phyloP scores from a whole-genome alignment of 179 eudicot genomes.

The Dionaea muscipula region DNA sequence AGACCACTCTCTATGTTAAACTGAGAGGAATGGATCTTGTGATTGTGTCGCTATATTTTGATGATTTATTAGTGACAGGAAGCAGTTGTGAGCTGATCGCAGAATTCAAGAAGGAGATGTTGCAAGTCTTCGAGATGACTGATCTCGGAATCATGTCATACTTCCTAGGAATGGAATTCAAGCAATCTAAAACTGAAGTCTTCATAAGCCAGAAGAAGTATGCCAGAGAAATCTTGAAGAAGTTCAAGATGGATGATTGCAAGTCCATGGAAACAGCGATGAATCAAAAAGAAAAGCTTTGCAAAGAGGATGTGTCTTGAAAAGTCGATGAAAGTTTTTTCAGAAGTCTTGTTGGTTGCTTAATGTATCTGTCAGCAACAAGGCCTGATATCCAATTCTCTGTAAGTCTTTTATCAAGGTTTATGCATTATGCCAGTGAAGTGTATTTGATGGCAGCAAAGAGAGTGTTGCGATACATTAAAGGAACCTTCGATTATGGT shows the following conservation, averaged over 20 bases:
- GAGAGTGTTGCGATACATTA: too few species aligned
- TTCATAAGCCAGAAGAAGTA: neutral
- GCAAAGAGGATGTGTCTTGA: neutral
- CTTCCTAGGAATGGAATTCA: neutral
- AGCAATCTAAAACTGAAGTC: neutral
- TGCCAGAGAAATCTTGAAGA: too few species aligned
- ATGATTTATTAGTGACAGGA: constrained; percentile 8
- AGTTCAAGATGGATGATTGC: too few species aligned
- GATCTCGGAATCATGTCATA: neutral
- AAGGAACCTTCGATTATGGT: neutral
- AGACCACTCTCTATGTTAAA: constrained; percentile 1
- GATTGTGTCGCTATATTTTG: constrained; percentile 3
- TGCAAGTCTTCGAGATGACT: neutral
- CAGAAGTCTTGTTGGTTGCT: constrained; percentile 11
- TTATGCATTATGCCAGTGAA: constrained; percentile 4
- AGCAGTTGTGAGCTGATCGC: neutral
- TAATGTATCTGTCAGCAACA: constrained; percentile 1
- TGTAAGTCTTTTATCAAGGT: constrained; percentile 10
- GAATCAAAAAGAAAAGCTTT: neutral
- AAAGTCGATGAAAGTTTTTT: neutral
- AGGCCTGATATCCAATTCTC: constrained; percentile 5
- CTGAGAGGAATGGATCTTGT: neutral
- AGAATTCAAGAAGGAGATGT: neutral
- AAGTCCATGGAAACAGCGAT: neutral
- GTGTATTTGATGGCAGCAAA: constrained; percentile 9